phyloP scores from a whole-genome alignment of 2,329 filamentous ascomycete species.

The Trichoderma sp. region DNA sequence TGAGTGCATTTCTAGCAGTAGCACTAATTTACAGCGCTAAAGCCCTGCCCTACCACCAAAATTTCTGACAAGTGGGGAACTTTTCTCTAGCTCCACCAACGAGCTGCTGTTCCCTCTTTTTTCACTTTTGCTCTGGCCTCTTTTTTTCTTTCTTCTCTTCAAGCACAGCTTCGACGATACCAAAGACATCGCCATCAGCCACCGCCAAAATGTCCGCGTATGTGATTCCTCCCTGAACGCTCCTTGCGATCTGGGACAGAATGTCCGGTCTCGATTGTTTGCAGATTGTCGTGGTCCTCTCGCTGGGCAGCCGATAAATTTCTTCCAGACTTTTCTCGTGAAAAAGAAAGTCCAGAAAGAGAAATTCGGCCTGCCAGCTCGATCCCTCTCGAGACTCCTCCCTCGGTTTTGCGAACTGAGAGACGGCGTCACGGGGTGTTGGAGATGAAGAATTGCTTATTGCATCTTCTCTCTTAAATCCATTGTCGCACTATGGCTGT shows the following conservation, averaged over 20 bases:
- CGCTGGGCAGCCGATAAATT: conserved; percentile 62
- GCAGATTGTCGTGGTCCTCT: conserved; percentile 85
- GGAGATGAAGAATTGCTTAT: conserved; percentile 66
- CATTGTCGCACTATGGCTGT: conserved; percentile 60
- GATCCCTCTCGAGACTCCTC: conserved; percentile 69
- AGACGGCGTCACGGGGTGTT: conserved; percentile 71
- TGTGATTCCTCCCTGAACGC: conserved; percentile 48
- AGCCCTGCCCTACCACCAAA: conserved; percentile 43
- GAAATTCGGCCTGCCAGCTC: conserved; percentile 66
- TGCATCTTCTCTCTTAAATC: conserved; percentile 73
- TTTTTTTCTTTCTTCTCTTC: conserved; percentile 14
- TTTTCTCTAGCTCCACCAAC: conserved; percentile 9
- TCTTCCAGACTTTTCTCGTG: background rate
- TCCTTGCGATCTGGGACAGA: conserved; percentile 40
- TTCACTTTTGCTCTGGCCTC: background rate
- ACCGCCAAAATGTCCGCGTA: conserved; percentile 59
- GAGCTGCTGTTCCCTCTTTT: conserved; percentile 13
- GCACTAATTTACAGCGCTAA: conserved; percentile 16
- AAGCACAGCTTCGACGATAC: conserved; percentile 40
- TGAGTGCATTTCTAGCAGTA: background rate
- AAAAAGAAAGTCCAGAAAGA: conserved; percentile 37
- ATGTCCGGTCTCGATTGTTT: conserved; percentile 56
- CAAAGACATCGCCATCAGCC: conserved; percentile 46
- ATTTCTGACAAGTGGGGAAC: conserved; percentile 23
- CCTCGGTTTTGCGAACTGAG: conserved; percentile 61